Evolutionary conservation across 768 basidiomycete genomes (phyloP).

Genomic region (Lentinus brumalis): DNA sequence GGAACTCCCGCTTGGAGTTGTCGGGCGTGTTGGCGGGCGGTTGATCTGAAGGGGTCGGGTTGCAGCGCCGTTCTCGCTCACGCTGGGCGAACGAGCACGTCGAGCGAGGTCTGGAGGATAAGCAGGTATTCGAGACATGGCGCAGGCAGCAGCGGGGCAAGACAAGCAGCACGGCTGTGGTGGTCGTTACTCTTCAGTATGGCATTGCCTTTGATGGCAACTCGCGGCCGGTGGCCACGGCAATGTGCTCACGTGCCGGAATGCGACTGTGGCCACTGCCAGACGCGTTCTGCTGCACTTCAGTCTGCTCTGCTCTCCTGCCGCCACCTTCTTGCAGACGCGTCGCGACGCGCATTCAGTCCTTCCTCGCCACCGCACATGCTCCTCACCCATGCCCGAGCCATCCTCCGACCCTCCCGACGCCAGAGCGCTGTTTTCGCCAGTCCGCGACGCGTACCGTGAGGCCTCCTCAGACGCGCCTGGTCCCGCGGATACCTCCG

Average conservation of each 20-base stretch:
- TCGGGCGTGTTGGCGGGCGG: slow-evolving; percentile 52
- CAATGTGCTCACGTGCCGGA: slow-evolving; percentile 3
- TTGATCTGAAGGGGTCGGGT: slow-evolving; percentile 65
- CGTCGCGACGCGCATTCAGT: neutral
- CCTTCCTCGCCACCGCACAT: neutral
- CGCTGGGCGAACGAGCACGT: slow-evolving; percentile 48
- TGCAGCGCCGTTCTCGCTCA: slow-evolving; percentile 33
- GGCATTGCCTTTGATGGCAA: slow-evolving; percentile 13
- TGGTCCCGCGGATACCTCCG: slow-evolving; percentile 3
- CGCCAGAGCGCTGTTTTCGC: slow-evolving; percentile 1
- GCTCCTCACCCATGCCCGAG: slow-evolving; percentile 7
- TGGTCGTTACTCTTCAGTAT: slow-evolving; percentile 16
- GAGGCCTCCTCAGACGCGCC: slow-evolving; percentile 10
- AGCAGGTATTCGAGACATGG: slow-evolving; percentile 25
- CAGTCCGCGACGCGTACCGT: neutral
- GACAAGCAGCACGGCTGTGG: neutral
- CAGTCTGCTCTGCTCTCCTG: neutral
- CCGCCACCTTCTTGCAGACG: slow-evolving; percentile 15
- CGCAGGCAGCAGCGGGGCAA: neutral
- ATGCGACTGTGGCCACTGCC: neutral
- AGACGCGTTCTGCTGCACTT: slow-evolving; percentile 9
- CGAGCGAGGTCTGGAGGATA: slow-evolving; percentile 31
- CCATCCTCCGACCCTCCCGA: slow-evolving; percentile 3
- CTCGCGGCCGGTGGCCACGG: neutral
- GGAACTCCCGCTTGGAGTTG: slow-evolving; percentile 50